phyloP scores from a whole-genome alignment of 2,329 filamentous ascomycete species.

The Meredithiella fracta region DNA sequence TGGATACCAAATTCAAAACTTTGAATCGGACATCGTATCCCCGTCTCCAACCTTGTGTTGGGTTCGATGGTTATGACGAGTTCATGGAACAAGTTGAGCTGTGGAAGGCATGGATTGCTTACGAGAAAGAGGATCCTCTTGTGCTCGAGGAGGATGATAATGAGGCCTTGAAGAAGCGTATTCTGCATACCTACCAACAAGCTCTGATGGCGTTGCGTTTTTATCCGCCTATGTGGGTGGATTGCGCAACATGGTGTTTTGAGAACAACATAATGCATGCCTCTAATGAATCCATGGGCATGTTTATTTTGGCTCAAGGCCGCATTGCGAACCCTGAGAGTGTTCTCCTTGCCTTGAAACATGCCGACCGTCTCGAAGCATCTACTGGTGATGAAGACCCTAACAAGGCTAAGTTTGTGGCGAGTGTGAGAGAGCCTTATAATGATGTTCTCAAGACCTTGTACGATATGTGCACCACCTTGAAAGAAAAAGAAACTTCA shows the following conservation, averaged over 20 bases:
- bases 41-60: conserved; percentile 62
- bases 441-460: conserved; percentile 69
- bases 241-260: conserved; percentile 85
- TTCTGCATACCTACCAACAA: conserved; percentile 85
- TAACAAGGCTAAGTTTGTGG: conserved; percentile 56
- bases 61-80: conserved; percentile 74
- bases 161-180: conserved; percentile 55
- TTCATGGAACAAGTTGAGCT: conserved; percentile 69
- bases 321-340: conserved; percentile 86
- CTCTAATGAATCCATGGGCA: conserved; percentile 38
- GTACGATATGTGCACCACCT: conserved; percentile 68
- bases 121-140: conserved; percentile 87
- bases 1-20: conserved; percentile 74
- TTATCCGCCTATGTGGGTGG: conserved; percentile 91
- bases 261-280: conserved; percentile 46
- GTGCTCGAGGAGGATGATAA: conserved; percentile 71
- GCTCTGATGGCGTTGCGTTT: conserved; percentile 86
- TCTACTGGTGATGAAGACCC: conserved; percentile 63
- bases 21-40: conserved; percentile 65
- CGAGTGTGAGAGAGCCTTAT: conserved; percentile 67
- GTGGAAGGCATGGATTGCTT: conserved; percentile 88
- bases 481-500: conserved; percentile 44
- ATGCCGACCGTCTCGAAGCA: conserved; percentile 73
- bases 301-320: conserved; percentile 65
- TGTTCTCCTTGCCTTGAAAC: conserved; percentile 74